phyloP scores from a whole-genome alignment of 1,139 yeast species.

The Wickerhamomyces sp. region DNA sequence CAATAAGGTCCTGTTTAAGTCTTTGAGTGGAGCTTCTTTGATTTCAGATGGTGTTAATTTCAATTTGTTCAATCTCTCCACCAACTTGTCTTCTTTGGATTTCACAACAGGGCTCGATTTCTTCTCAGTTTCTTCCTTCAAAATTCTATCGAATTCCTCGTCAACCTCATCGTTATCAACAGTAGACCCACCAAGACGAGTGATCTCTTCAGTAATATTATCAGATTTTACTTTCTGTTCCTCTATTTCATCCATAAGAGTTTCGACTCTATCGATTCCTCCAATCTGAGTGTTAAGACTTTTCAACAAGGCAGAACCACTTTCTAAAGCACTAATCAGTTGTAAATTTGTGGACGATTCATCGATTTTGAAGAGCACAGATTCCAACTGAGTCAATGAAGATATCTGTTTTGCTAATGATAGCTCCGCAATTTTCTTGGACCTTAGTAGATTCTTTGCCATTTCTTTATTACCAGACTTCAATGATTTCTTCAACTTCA shows the following conservation, averaged over 20 bases:
- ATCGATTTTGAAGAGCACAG: slow-evolving; percentile 40
- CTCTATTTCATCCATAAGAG: slow-evolving; percentile 37
- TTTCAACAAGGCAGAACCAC: slow-evolving; percentile 30
- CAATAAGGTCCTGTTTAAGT: background rate
- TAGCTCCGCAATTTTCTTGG: slow-evolving; percentile 28
- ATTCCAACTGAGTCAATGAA: slow-evolving; percentile 34
- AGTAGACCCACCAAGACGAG: slow-evolving; percentile 11
- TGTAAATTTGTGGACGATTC: slow-evolving; percentile 41
- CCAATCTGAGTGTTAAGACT: slow-evolving; percentile 29
- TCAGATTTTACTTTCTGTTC: slow-evolving; percentile 34
- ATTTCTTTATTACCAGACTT: slow-evolving; percentile 15
- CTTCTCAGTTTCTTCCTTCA: slow-evolving; percentile 14
- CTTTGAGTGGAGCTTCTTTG: background rate
- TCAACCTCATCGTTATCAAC: slow-evolving; percentile 33
- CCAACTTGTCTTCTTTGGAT: slow-evolving; percentile 3
- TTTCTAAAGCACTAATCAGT: slow-evolving; percentile 33
- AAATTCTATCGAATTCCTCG: slow-evolving; percentile 28
- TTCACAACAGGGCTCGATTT: slow-evolving; percentile 1
- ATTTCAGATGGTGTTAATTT: slow-evolving; percentile 9
- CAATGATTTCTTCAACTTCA: slow-evolving; percentile 14
- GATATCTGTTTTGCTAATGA: slow-evolving; percentile 31
- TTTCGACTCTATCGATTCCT: slow-evolving; percentile 34
- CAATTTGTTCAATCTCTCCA: slow-evolving; percentile 6
- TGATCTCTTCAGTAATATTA: slow-evolving; percentile 34
- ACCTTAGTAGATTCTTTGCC: slow-evolving; percentile 21